Evolutionary conservation across 2,329 filamentous ascomycete genomes (phyloP), one percentile per base, ranked within the genome.

Genomic region (Pyrenochaeta sp.): DNA sequence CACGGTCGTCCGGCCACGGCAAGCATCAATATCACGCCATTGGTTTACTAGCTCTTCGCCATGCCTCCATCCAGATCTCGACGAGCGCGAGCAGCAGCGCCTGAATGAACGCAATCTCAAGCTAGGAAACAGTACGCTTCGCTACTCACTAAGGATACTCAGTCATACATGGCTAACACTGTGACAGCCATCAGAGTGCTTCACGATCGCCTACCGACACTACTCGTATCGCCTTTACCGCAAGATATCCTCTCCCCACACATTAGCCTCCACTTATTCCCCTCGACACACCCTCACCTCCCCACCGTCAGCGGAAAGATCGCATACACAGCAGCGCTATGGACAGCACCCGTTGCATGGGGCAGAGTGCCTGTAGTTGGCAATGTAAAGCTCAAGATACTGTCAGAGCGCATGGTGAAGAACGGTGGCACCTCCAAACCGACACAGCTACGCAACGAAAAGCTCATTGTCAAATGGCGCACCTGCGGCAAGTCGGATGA

Each of bases 311-410:
- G 91, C 28, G 95, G 95, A 51, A 88, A 91, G 46, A 90, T 97
- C 36, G 90, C 92, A 47, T 99, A 99, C 77, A 91, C 91, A 36
- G 94, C 95, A 19, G 95, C 95, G 2, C 83, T 99, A 37, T 98
- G 93, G 93, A 97, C 95, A 0, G 93, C 93, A 0, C 95, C 95
- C 0, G 90, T 99, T 50, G 94, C 93, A 30, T 99, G 95, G 95
- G 96, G 96, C 71, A 88, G 91, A 28, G 85, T 99, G 1, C 95
- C 95, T 2, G 87, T 98, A 22, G 86, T 97, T 32, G 93, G 94
- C 65, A 96, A 97, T 71, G 92, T 97, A 44, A 89, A 88, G 67
- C 85, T 99, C 10, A 88, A 92, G 68, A 95, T 99, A 51, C 79
- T 96, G 19, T 94, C 91, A 12, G 93, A 97, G 81, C 91, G 94